Evolutionary conservation across 108 stramenopile species (phyloP).

Genomic region (Cyclostephanos tholiformis): DNA sequence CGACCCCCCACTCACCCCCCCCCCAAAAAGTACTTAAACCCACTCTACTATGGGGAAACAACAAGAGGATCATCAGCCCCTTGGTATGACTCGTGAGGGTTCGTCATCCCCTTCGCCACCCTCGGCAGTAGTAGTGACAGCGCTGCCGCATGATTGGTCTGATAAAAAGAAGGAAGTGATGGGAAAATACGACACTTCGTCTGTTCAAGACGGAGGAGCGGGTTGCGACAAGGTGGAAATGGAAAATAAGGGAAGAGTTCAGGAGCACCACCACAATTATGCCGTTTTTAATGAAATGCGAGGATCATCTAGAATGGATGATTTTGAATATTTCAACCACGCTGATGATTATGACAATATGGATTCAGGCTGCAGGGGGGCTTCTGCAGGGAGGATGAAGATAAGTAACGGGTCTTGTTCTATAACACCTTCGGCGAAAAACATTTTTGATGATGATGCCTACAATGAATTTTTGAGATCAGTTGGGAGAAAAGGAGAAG

Average conservation of each 20-base stretch:
- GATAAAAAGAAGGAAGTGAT: neutral
- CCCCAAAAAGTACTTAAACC: too few species aligned
- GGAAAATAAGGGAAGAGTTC: neutral
- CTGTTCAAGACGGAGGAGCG: neutral
- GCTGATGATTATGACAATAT: neutral
- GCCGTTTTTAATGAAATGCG: conserved; percentile 30
- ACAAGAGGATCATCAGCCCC: neutral
- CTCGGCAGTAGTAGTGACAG: neutral
- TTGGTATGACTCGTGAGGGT: neutral
- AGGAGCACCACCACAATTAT: conserved; percentile 2
- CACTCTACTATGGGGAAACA: neutral
- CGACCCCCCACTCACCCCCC: too few species aligned
- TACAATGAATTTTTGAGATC: neutral
- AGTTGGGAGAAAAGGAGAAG: neutral
- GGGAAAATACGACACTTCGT: neutral
- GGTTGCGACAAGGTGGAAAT: neutral
- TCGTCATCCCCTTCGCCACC: neutral
- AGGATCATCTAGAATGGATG: conserved; percentile 14
- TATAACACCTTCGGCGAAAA: neutral
- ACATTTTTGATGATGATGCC: neutral
- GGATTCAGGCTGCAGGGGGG: neutral
- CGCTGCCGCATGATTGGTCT: neutral
- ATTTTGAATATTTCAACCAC: neutral
- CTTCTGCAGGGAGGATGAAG: neutral
- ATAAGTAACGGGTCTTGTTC: neutral